Conservation (phyloP, 495 filamentous ascomycete species). For the Echria macrotheca region DNA sequence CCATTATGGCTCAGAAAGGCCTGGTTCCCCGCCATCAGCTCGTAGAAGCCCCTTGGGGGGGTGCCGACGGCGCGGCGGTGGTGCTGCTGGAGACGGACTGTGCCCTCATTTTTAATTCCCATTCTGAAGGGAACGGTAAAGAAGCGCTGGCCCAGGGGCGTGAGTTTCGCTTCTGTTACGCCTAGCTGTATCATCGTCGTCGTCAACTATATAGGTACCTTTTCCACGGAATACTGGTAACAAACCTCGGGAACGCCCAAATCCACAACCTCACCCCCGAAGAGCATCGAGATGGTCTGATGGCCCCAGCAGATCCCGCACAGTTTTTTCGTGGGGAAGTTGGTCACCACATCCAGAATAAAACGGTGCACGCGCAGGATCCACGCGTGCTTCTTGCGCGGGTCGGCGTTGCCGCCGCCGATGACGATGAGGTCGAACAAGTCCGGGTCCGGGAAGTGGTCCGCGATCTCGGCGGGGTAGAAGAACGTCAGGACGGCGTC, state of each 20-base stretch:
- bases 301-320: conserved; percentile 46
- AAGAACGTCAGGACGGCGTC: conserved; percentile 32
- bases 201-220: no score
- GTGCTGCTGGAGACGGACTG: conserved; percentile 38
- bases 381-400: conserved; percentile 38
- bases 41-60: conserved; percentile 27
- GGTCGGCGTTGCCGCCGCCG: conserved; percentile 43
- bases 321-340: conserved; percentile 38
- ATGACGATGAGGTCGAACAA: conserved; percentile 44
- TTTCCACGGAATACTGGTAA: no score
- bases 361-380: conserved; percentile 40
- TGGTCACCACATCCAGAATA: conserved; percentile 30
- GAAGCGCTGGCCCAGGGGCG: conserved; percentile 31
- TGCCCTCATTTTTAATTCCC: background rate
- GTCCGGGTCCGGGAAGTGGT: conserved; percentile 33
- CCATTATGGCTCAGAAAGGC: conserved; percentile 35
- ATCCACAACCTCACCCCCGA: conserved; percentile 38
- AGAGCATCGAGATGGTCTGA: conserved; percentile 38
- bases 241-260: conserved; percentile 37
- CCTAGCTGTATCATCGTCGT: conserved; percentile 27
- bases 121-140: conserved; percentile 25
- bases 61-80: conserved; percentile 32
- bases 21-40: conserved; percentile 36
- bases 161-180: conserved; percentile 34
- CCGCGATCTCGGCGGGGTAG: conserved; percentile 34